phyloP scores from a whole-genome alignment of 768 basidiomycete genomes.

The Botryobasidium botryosum region DNA sequence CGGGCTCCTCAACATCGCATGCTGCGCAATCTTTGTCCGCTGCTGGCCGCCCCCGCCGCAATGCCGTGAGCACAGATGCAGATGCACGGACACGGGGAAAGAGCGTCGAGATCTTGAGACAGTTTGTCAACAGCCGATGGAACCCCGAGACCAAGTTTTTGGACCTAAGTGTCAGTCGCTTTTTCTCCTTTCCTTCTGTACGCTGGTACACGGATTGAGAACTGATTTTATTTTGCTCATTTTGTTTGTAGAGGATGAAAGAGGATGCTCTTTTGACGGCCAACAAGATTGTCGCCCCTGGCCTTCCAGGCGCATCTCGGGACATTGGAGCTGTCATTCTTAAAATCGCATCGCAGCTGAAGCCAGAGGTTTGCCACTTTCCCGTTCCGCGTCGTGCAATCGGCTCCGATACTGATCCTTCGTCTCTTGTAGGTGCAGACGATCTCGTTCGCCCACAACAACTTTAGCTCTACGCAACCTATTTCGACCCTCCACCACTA shows the following conservation, averaged over 20 bases:
- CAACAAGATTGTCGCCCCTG: constrained; percentile 53
- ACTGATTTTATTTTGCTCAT: background rate
- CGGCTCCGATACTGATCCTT: too few species aligned
- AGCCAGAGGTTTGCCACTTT: constrained; percentile 59
- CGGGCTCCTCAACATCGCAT: constrained; percentile 15
- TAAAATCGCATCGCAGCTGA: constrained; percentile 65
- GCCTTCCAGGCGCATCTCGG: constrained; percentile 39
- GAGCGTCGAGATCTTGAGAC: constrained; percentile 51
- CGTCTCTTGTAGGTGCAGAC: too few species aligned
- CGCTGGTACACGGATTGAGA: background rate
- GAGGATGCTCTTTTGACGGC: constrained; percentile 63
- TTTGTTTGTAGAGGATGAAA: constrained; percentile 41
- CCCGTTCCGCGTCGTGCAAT: constrained; percentile 13
- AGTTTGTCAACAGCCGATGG: constrained; percentile 58
- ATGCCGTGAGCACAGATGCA: constrained; percentile 26
- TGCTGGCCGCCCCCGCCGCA: constrained; percentile 42
- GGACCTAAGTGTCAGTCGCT: constrained; percentile 58
- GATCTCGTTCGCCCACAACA: constrained; percentile 70
- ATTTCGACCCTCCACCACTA: constrained; percentile 49
- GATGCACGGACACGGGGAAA: constrained; percentile 9
- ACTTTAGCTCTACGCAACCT: constrained; percentile 40
- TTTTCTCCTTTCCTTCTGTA: background rate
- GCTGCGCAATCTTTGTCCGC: constrained; percentile 18
- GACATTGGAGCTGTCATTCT: constrained; percentile 59
- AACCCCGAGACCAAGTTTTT: constrained; percentile 51